Conservation (phyloP, 2,329 filamentous ascomycete genomes). For the Trichoderma asperellum region DNA sequence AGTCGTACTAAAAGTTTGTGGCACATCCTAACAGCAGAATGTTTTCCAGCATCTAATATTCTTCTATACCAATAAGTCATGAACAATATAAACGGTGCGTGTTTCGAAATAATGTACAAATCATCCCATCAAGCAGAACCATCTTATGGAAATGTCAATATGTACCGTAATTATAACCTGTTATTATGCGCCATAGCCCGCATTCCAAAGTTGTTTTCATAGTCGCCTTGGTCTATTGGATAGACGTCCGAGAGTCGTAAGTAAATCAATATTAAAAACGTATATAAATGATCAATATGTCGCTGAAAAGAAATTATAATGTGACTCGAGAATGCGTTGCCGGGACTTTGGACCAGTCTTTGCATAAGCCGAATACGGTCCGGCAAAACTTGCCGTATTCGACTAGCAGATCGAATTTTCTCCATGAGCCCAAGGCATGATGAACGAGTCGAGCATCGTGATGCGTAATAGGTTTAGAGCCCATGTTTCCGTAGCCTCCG, state of each 20-base stretch:
- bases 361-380: conserved; percentile 33
- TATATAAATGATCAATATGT: neutral
- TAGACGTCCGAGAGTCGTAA: neutral
- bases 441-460: conserved; percentile 33
- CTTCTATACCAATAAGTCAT: neutral
- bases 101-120: neutral
- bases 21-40: neutral
- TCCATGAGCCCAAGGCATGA: conserved; percentile 35
- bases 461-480: conserved; percentile 33
- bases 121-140: neutral
- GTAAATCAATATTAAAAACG: neutral
- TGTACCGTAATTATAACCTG: neutral
- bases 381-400: conserved; percentile 36
- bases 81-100: neutral
- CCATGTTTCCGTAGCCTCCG: conserved; percentile 35
- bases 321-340: neutral
- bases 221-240: neutral
- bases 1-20: neutral
- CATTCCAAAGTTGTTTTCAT: neutral
- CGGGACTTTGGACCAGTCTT: conserved; percentile 33
- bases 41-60: neutral
- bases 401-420: conserved; percentile 31
- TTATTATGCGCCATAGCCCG: neutral
- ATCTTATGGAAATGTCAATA: neutral
- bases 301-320: neutral